phyloP scores from a whole-genome alignment of 1,284 basidiomycete genomes.

The Veloboletus limbatus region DNA sequence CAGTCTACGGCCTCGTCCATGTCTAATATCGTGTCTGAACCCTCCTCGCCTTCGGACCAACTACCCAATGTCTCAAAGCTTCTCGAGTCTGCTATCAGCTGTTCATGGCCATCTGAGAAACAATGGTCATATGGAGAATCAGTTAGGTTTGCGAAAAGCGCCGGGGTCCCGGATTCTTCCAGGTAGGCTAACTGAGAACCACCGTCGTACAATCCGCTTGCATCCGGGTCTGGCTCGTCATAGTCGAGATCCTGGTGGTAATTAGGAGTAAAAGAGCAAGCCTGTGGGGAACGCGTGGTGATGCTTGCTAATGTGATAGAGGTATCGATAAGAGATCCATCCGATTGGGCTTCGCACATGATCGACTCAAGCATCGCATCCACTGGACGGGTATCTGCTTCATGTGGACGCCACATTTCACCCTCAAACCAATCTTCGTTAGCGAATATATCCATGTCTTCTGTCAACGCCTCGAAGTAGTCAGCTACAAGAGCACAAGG shows the following conservation, averaged over 20 bases:
- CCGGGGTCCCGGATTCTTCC: conserved; percentile 22
- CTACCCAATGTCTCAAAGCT: conserved; percentile 15
- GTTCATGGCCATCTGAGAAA: conserved; percentile 11
- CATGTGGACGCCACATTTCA: conserved; percentile 15
- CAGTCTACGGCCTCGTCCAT: not conserved
- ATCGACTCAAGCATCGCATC: not conserved
- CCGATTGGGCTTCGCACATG: conserved; percentile 12
- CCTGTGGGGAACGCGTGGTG: conserved; percentile 14
- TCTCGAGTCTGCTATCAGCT: conserved; percentile 15
- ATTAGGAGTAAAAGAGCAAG: conserved; percentile 15
- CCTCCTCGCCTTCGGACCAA: conserved; percentile 7
- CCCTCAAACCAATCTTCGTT: conserved; percentile 17
- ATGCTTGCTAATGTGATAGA: conserved; percentile 16
- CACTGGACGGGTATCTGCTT: conserved; percentile 4
- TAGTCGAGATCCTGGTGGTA: conserved; percentile 11
- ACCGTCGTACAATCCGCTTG: conserved; percentile 8
- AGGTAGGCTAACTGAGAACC: conserved; percentile 13
- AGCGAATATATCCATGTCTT: conserved; percentile 16
- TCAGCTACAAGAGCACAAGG: conserved; percentile 1
- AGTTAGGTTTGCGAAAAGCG: conserved; percentile 3
- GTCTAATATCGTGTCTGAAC: conserved; percentile 20
- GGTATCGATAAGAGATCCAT: conserved; percentile 29
- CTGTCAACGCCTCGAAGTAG: conserved; percentile 1
- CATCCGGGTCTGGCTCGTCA: conserved; percentile 10
- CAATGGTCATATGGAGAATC: conserved; percentile 11